phyloP scores from a whole-genome alignment of 495 filamentous ascomycete genomes.

The Schizothecium vesticola region DNA sequence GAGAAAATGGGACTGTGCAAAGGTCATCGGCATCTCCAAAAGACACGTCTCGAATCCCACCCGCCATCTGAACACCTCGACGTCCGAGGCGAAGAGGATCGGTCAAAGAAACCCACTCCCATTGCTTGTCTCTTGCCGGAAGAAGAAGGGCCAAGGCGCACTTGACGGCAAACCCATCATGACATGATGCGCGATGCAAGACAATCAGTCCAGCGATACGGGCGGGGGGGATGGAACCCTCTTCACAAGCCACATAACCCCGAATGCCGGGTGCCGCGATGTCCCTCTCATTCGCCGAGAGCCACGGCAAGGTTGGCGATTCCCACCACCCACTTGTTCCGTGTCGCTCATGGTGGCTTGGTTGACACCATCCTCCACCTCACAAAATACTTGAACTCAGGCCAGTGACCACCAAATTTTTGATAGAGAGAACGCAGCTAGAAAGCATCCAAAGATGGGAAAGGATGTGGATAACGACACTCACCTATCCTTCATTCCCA shows the following conservation, averaged over 20 bases:
- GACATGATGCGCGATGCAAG: background rate
- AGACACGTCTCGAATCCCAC: background rate
- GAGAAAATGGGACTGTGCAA: background rate
- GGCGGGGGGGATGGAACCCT: background rate
- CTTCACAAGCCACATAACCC: background rate
- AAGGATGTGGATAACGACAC: background rate
- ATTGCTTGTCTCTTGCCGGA: background rate
- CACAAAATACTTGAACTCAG: background rate
- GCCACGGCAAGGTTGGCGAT: background rate
- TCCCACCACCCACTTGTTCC: background rate
- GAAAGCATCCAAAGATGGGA: background rate
- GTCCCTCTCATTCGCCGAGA: background rate
- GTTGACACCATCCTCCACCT: background rate
- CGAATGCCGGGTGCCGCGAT: slow-evolving; percentile 2
- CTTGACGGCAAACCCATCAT: background rate
- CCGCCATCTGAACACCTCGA: background rate
- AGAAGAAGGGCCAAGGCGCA: background rate
- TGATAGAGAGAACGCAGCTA: background rate
- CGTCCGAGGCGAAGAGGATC: too few species aligned
- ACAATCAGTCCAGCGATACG: background rate
- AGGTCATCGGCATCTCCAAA: background rate
- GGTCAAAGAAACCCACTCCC: background rate
- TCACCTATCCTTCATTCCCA: background rate
- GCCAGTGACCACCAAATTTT: background rate
- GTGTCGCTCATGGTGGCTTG: background rate